These are phyloP conservation scores for Malbranchea zuffiana DNA, from an alignment of 2,329 filamentous ascomycete species.

Conservation along the genomic window DNA sequence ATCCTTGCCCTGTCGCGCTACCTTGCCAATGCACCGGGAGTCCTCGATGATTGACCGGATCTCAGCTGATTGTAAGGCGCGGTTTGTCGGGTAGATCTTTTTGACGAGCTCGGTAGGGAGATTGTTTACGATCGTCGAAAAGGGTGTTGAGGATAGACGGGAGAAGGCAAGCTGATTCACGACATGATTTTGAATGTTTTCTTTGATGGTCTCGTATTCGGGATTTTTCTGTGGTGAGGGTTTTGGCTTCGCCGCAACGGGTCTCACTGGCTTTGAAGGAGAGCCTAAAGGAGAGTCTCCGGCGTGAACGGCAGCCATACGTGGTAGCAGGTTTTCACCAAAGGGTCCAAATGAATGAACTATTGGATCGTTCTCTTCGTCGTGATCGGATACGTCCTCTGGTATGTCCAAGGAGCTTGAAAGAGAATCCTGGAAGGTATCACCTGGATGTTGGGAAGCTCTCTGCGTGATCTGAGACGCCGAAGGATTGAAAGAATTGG, in stretches of 20 bases:
- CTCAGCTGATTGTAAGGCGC: conserved; percentile 47
- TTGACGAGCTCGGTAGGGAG: conserved; percentile 55
- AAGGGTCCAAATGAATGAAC: conserved; percentile 87
- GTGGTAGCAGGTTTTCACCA: conserved; percentile 71
- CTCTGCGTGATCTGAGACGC: conserved; percentile 26
- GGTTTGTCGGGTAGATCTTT: conserved; percentile 37
- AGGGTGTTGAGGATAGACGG: conserved; percentile 76
- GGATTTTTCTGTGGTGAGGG: conserved; percentile 17
- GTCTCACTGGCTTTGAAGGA: conserved; percentile 23
- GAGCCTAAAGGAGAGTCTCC: conserved; percentile 50
- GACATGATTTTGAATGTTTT: conserved; percentile 59
- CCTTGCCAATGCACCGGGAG: conserved; percentile 74
- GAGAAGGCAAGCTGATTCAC: conserved; percentile 94
- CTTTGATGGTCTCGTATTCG: conserved; percentile 14
- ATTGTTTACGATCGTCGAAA: conserved; percentile 80
- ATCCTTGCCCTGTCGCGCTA: conserved; percentile 84
- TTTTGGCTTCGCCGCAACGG: conserved; percentile 22
- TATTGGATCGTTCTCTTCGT: conserved; percentile 91
- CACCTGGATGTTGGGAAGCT: conserved; percentile 23
- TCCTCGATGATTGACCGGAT: conserved; percentile 62
- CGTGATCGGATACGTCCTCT: conserved; percentile 64
- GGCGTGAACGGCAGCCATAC: conserved; percentile 66
- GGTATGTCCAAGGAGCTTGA: conserved; percentile 29
- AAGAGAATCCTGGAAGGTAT: conserved; percentile 25
- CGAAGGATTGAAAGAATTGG: conserved; percentile 19